phyloP scores from a whole-genome alignment of 1,284 basidiomycete genomes.

The Volvariella surrecta region DNA sequence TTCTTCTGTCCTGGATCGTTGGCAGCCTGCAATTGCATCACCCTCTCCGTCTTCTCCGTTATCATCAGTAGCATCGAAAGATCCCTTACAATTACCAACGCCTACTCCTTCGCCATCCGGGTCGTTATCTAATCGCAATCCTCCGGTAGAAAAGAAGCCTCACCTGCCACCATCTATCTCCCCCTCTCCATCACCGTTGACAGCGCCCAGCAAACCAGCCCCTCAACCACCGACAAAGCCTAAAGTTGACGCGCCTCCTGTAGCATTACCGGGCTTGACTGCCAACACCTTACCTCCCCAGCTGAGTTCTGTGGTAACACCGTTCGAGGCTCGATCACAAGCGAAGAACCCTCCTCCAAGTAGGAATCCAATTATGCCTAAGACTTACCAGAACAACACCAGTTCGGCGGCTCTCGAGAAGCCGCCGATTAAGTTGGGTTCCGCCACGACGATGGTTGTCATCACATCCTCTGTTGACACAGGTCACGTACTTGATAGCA shows the following conservation, averaged over 20 bases:
- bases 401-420: too few relatives aligned
- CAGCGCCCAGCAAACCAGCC: not conserved
- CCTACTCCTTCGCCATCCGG: not conserved
- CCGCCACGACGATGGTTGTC: conserved; percentile 38
- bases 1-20: conserved; percentile 58
- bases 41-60: conserved; percentile 18
- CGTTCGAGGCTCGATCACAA: too few relatives aligned
- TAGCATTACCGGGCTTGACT: not conserved
- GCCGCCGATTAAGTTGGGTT: conserved; percentile 33
- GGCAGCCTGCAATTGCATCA: conserved; percentile 35
- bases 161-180: not conserved
- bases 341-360: too few relatives aligned
- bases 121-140: not conserved
- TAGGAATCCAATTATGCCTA: too few relatives aligned
- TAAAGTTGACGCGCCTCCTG: not conserved
- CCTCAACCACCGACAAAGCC: not conserved
- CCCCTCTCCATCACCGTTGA: not conserved
- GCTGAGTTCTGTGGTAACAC: too few relatives aligned
- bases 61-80: not conserved
- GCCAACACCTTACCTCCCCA: too few relatives aligned
- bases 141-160: not conserved
- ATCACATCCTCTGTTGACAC: conserved; percentile 23
- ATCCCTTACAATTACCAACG: too few relatives aligned
- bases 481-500: conserved; percentile 17
- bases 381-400: too few relatives aligned